These are phyloP conservation scores for Amanita molliuscula DNA, from an alignment of 768 basidiomycete genomes.

Conservation along the genomic window DNA sequence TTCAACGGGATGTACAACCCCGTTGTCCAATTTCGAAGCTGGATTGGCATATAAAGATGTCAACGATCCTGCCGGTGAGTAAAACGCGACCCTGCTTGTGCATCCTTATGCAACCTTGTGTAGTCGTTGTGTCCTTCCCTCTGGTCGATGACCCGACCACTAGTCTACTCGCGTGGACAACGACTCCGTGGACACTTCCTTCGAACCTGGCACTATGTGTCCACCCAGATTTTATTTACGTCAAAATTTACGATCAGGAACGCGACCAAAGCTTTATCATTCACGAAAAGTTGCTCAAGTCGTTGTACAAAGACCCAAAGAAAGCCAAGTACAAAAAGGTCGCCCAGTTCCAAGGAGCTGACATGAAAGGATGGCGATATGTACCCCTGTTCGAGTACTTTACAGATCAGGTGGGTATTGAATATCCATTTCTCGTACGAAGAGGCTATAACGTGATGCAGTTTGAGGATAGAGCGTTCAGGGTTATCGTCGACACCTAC, in stretches of 20 bases:
- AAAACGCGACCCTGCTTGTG: background rate
- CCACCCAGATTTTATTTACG: slow-evolving; percentile 90
- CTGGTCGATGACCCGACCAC: slow-evolving; percentile 90
- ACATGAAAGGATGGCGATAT: slow-evolving; percentile 96
- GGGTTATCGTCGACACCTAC: slow-evolving; percentile 84
- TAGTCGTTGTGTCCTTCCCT: slow-evolving; percentile 88
- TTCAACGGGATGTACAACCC: slow-evolving; percentile 92
- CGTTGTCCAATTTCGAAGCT: slow-evolving; percentile 96
- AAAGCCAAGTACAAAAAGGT: slow-evolving; percentile 94
- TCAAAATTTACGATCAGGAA: slow-evolving; percentile 93
- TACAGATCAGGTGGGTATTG: slow-evolving; percentile 63
- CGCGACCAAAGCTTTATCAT: slow-evolving; percentile 85
- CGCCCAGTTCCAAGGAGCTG: slow-evolving; percentile 77
- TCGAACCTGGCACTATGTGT: slow-evolving; percentile 94
- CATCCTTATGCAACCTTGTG: background rate
- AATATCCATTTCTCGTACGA: background rate
- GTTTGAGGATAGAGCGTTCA: slow-evolving; percentile 88
- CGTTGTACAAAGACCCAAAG: slow-evolving; percentile 94
- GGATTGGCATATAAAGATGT: slow-evolving; percentile 88
- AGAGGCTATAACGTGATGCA: slow-evolving; percentile 17
- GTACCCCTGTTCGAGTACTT: slow-evolving; percentile 95
- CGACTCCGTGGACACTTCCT: slow-evolving; percentile 97
- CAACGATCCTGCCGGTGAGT: slow-evolving; percentile 80
- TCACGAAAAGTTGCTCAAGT: slow-evolving; percentile 75
- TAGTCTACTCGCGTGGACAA: slow-evolving; percentile 93